phyloP scores from a whole-genome alignment of 345 rosid genomes.

The Citrus reticulata region DNA sequence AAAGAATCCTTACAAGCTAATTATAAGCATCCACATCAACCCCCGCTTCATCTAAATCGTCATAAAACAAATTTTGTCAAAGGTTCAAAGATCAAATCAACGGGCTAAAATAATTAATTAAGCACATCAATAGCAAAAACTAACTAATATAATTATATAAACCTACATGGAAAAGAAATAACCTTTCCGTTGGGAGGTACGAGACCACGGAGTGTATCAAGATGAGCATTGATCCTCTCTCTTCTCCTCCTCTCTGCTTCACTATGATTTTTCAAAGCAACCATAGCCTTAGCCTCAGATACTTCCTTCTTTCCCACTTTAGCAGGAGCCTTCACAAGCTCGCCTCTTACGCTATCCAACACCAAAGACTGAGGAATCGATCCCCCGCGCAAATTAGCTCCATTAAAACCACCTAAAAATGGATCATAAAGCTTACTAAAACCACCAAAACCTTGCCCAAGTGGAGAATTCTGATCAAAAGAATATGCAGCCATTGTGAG shows the following conservation, averaged over 20 bases:
- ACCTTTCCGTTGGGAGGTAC: slow-evolving; percentile 62
- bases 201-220: slow-evolving; percentile 54
- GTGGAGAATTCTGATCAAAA: slow-evolving; percentile 27
- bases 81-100: slow-evolving; percentile 2
- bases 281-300: slow-evolving; percentile 45
- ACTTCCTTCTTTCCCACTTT: slow-evolving; percentile 43
- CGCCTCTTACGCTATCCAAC: slow-evolving; percentile 46
- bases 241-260: slow-evolving; percentile 81
- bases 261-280: slow-evolving; percentile 64
- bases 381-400: slow-evolving; percentile 22
- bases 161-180: slow-evolving; percentile 2
- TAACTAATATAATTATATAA: background rate
- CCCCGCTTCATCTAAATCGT: background rate
- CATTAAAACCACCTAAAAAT: slow-evolving; percentile 27
- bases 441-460: slow-evolving; percentile 25
- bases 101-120: background rate
- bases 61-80: background rate
- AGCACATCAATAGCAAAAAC: background rate
- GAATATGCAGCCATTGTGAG: slow-evolving; percentile 34
- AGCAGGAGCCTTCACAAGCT: slow-evolving; percentile 54
- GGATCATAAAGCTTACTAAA: slow-evolving; percentile 25
- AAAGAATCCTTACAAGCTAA: background rate
- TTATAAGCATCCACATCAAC: background rate
- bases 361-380: slow-evolving; percentile 42
- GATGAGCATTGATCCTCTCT: slow-evolving; percentile 72